A percentile compares a stretch with the other conserved stretches of the same genome.
Conservation (phyloP, 495 filamentous ascomycete genomes). For the Choiromyces venosus region DNA sequence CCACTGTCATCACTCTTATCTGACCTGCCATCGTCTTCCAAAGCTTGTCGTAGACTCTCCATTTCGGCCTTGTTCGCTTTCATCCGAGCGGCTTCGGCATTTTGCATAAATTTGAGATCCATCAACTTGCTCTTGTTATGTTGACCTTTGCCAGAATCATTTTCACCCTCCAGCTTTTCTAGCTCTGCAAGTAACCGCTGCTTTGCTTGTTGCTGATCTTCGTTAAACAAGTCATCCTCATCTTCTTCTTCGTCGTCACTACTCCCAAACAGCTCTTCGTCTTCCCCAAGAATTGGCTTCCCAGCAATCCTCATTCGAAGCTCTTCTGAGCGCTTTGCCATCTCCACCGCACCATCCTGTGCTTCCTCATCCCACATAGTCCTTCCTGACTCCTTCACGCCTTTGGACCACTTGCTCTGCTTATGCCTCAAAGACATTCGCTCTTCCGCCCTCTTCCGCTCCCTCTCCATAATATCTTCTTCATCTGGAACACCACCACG, state of each 20-base stretch:
- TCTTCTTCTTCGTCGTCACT: slow-evolving; percentile 56
- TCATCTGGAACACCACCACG: slow-evolving; percentile 63
- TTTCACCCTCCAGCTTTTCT: slow-evolving; percentile 48
- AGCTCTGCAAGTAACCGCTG: slow-evolving; percentile 57
- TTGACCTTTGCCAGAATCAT: slow-evolving; percentile 43
- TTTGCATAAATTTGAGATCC: slow-evolving; percentile 87
- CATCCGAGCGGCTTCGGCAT: slow-evolving; percentile 69
- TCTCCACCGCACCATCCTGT: slow-evolving; percentile 67
- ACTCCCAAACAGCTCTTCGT: slow-evolving; percentile 51
- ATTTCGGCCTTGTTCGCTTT: slow-evolving; percentile 74
- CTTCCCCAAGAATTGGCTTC: slow-evolving; percentile 53
- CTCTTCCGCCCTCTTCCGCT: slow-evolving; percentile 75
- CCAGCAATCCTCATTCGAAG: slow-evolving; percentile 76
- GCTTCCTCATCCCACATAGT: slow-evolving; percentile 81
- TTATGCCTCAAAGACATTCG: slow-evolving; percentile 82
- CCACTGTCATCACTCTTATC: slow-evolving; percentile 50
- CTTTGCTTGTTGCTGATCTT: slow-evolving; percentile 51
- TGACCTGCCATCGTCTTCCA: slow-evolving; percentile 47
- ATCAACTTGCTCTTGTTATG: slow-evolving; percentile 49
- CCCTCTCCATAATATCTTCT: slow-evolving; percentile 70
- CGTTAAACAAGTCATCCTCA: slow-evolving; percentile 52
- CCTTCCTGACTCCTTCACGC: slow-evolving; percentile 69
- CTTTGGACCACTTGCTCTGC: slow-evolving; percentile 94
- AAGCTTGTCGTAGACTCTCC: slow-evolving; percentile 66
- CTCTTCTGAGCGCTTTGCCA: slow-evolving; percentile 80